Conservation (phyloP, 805 yeast genomes). For the Nakazawaea laoshanensis region DNA sequence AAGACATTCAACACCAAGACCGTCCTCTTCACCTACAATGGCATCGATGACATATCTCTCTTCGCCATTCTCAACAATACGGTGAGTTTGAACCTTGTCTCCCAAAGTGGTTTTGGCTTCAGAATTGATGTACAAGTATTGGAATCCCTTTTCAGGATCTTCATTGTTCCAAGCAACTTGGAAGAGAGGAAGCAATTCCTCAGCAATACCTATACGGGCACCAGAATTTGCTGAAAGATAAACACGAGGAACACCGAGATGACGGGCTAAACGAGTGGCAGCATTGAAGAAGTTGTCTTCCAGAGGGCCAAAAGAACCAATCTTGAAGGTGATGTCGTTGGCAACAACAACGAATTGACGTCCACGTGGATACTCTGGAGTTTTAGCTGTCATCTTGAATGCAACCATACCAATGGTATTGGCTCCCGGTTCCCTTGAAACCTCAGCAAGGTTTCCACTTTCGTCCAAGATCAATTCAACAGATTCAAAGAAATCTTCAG, state of each 20-base stretch:
- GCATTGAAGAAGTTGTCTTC: constrained; percentile 90
- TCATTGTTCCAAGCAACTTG: constrained; percentile 90
- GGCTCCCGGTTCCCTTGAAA: constrained; percentile 93
- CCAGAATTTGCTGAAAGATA: constrained; percentile 98
- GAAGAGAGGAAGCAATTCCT: constrained; percentile 82
- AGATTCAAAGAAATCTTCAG: constrained; percentile 70
- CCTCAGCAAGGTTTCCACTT: constrained; percentile 72
- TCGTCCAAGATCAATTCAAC: constrained; percentile 84
- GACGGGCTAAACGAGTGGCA: constrained; percentile 87
- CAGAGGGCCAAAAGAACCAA: constrained; percentile 97
- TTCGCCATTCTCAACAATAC: constrained; percentile 77
- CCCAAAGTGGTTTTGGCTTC: constrained; percentile 61
- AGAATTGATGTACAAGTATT: constrained; percentile 72
- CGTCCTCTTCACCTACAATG: constrained; percentile 90
- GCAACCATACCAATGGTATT: constrained; percentile 97
- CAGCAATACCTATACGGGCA: constrained; percentile 98
- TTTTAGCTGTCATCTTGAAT: constrained; percentile 81
- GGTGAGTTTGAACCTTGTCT: constrained; percentile 63
- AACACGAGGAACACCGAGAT: constrained; percentile 88
- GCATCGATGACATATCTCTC: constrained; percentile 75
- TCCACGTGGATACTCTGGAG: constrained; percentile 96
- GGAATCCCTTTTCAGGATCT: constrained; percentile 79
- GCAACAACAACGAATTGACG: constrained; percentile 91
- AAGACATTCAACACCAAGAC: constrained; percentile 97
- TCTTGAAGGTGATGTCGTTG: constrained; percentile 94